Base-by-base conservation (phyloP, 108 stramenopile genomes). In the Nannochloropsis gaditana region DNA sequence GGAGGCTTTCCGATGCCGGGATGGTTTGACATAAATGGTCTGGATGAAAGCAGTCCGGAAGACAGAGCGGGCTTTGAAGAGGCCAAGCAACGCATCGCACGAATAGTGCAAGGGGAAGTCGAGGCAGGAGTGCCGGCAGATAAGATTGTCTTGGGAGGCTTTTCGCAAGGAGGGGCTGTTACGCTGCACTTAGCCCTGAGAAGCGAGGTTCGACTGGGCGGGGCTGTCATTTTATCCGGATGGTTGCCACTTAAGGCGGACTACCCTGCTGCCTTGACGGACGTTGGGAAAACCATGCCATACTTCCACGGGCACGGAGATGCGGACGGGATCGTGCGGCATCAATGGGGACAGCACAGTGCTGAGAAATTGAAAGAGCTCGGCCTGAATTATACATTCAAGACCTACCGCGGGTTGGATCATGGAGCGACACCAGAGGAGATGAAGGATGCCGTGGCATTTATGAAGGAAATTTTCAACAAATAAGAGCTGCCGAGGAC, bases 1-100 rank as follows among this genome's bases (percentile, higher is more conserved):
- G 85, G 84, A 21, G 89, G 90, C 73, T 83, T 82, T n/a, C 31
- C 85, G 42, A 91, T 91, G 90, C 89, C 90, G 21, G 90, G 90
- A 8, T 87, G 86, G 90, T 85, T 83, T 19, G 90, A 91, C 41
- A 86, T 91, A 11, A 83, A 83, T 3, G 90, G 89, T 5, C 83
- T 91, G 45, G 83, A 83, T 11, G 80, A 87, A 17, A 84, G 79
- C 44, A 45, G 83, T 17, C 82, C 83, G 9, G 90, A 91, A 44
- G 90, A 91, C 83, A 41, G 43, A 3, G 44, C 85, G 82, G 90
- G 90, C 5, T 91, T 91, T 44, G 44, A 84, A 21, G 89, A 85
- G 1, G 82, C 89, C 42, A 82, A 81, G 45, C 80, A 87, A n/a
- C 44, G 89, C 9, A 86, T 89, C n/a, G 45, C 73, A 9, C 80